Evolutionary conservation across 2,329 filamentous ascomycete species (phyloP), one percentile per base, ranked within the genome.

Genomic region (Ophidiomyces ophidiicola): DNA sequence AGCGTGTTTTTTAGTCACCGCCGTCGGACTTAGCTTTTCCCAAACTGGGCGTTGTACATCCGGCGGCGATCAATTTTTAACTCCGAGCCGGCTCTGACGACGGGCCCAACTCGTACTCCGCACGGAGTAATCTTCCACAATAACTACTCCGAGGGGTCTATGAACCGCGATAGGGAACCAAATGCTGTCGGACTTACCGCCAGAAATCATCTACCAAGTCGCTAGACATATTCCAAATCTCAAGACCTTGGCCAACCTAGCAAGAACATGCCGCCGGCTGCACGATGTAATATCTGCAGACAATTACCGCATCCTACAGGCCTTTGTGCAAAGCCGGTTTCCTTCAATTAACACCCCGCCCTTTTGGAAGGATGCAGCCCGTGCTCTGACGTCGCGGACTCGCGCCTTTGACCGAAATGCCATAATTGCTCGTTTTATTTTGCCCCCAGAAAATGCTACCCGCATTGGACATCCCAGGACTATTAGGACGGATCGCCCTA

Each of bases 381-480:
- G 68, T 36, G 68, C 69, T 6, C 53, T 76, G 36, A 72, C 70
- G 1, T 72, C 71, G 1, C 59, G 74, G 3, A 72, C 71, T 8
- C 64, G 69, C 20, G 74, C 74, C 12, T 68, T 73, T 61, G 69
- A 75, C 42, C 63, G 68, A 32, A 66, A 69, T 48, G 72, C 71
- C 1, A 63, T 77, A 14, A 53, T 75, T 12, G 70, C 70, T 25
- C 63, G 70, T 38, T 70, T 70, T 47, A 55, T 76, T 12, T 60
- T 67, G 28, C 70, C 51, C 50, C 63, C 51, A 44, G 54, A 43
- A 48, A 53, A 56, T 60, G 64, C 67, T 53, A 58, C 49, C 10
- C 53, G 53, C 26, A 48, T 63, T 20, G 58, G 58, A n/a, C 43
- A 51, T 26, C 47, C 52, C 24, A 48, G 51, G 29, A 49, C 57